Base-by-base conservation (phyloP, 2,329 filamentous ascomycete genomes). In the Alternaria triticimaculans region DNA sequence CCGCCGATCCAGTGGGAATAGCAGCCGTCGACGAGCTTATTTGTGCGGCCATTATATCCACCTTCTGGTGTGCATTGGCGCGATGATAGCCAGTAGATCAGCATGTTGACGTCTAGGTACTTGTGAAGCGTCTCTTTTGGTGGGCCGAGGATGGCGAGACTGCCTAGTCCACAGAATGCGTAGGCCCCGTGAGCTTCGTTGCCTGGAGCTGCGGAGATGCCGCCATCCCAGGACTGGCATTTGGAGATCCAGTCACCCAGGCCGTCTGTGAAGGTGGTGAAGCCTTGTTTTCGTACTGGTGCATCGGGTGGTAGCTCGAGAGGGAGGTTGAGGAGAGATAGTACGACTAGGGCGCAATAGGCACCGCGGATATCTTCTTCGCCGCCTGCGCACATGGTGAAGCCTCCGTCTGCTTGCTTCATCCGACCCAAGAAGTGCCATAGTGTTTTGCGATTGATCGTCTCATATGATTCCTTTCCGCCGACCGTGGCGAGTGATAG, bases 1-100 rank as follows among this genome's bases (percentile, higher is more conserved):
- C 92, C 92, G 58, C 96, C 96, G 33, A 97, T 91, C 96, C 96
- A 99, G 81, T 97, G 95, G 78, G 93, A 97, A 83, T 99, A 99
- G 82, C 96, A 99, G 49, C 95, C 96, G 80, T 99, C 96, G 30
- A 98, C 96, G 30, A 99, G 87, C 83, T 99, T 99, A 85, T 98
- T 98, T 26, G 95, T 97, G 71, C 96, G 91, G 65, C 96, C 96
- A 44, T 93, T 92, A 76, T 97, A 94, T 37, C 96, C 96, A 68
- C 94, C 94, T 80, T 98, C 96, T 4, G 95, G 96, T 28, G 90
- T 89, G 78, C 95, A 92, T 80, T 99, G 96, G 63, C 94, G 90
- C 48, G 92, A 89, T 8, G 93, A 95, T 43, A 99, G 87, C 94
- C 96, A 99, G 64, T 90, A 89, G 51, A 96, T 86, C 58, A 99